Conservation (phyloP, 2,329 filamentous ascomycete genomes). For the Pezicula neosporulosa region DNA sequence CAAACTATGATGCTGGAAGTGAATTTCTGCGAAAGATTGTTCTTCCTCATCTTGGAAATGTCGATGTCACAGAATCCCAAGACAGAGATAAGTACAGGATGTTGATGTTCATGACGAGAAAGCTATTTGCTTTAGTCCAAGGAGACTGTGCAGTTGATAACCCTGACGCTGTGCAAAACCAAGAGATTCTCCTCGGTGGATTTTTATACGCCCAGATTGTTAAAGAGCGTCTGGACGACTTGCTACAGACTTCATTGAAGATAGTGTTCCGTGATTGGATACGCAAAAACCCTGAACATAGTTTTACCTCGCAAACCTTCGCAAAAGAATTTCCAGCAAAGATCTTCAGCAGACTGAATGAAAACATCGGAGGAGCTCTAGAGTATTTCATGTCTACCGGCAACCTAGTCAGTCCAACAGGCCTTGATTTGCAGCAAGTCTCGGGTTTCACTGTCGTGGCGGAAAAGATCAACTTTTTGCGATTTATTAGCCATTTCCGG, state of each 20-base stretch:
- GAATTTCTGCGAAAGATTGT: slow-evolving; percentile 90
- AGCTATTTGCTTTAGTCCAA: slow-evolving; percentile 88
- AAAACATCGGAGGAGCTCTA: slow-evolving; percentile 80
- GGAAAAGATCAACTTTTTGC: slow-evolving; percentile 98
- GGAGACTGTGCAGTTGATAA: slow-evolving; percentile 94
- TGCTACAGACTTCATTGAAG: slow-evolving; percentile 58
- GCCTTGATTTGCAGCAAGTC: slow-evolving; percentile 89
- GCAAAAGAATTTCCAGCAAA: slow-evolving; percentile 73
- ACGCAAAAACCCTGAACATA: slow-evolving; percentile 53
- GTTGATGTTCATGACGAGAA: slow-evolving; percentile 93
- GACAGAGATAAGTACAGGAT: slow-evolving; percentile 91
- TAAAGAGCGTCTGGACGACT: slow-evolving; percentile 92
- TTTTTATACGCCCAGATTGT: slow-evolving; percentile 94
- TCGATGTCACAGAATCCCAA: slow-evolving; percentile 78
- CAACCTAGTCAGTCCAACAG: slow-evolving; percentile 86
- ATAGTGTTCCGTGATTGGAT: slow-evolving; percentile 53
- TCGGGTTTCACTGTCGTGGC: slow-evolving; percentile 96
- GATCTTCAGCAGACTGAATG: slow-evolving; percentile 78
- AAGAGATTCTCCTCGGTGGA: slow-evolving; percentile 89
- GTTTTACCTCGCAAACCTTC: slow-evolving; percentile 77
- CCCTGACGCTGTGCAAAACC: slow-evolving; percentile 92
- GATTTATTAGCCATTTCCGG: slow-evolving; percentile 98
- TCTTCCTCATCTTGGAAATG: slow-evolving; percentile 84
- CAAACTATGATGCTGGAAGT: slow-evolving; percentile 83
- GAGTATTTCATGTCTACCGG: slow-evolving; percentile 97